A percentile compares a stretch with the other conserved stretches of the same genome.
These are phyloP conservation scores for Herpetospermum pedunculosum DNA, from an alignment of 306 rosid genomes.

Conservation along the genomic window DNA sequence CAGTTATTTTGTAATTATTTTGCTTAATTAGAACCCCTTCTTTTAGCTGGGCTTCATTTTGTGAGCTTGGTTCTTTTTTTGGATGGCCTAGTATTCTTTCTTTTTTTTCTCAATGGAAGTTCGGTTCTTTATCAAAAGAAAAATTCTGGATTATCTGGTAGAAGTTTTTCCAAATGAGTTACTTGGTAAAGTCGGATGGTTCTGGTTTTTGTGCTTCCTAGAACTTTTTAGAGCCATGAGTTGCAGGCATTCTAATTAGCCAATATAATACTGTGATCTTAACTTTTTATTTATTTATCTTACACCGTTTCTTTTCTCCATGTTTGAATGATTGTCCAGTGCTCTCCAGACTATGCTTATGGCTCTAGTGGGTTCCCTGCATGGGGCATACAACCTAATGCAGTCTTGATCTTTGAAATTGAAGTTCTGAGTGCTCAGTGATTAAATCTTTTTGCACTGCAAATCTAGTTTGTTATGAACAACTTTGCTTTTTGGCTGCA, in stretches of 20 bases:
- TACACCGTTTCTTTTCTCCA: not conserved
- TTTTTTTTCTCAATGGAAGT: no score
- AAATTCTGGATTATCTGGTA: not conserved
- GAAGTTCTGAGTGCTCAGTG: slow-evolving; percentile 55
- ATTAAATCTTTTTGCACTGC: not conserved
- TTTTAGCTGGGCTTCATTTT: no score
- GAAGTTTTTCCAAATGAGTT: not conserved
- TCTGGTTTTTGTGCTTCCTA: not conserved
- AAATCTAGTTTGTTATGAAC: not conserved
- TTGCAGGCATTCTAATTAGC: not conserved
- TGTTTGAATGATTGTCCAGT: slow-evolving; percentile 38
- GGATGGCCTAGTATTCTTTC: no score
- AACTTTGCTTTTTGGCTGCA: not conserved
- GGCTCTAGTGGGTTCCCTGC: slow-evolving; percentile 80
- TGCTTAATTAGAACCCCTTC: no score
- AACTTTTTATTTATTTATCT: not conserved
- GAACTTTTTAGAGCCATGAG: not conserved
- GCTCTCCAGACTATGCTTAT: slow-evolving; percentile 95
- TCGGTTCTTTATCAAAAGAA: no score
- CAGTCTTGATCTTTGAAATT: slow-evolving; percentile 70
- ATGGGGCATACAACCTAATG: slow-evolving; percentile 87
- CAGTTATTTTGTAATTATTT: no score
- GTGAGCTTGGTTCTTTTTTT: no score
- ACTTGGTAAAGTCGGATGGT: no score
- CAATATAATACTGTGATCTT: not conserved